These are phyloP conservation scores for Mrakiaceae sp. DNA, from an alignment of 1,284 basidiomycete species.

Conservation along the genomic window DNA sequence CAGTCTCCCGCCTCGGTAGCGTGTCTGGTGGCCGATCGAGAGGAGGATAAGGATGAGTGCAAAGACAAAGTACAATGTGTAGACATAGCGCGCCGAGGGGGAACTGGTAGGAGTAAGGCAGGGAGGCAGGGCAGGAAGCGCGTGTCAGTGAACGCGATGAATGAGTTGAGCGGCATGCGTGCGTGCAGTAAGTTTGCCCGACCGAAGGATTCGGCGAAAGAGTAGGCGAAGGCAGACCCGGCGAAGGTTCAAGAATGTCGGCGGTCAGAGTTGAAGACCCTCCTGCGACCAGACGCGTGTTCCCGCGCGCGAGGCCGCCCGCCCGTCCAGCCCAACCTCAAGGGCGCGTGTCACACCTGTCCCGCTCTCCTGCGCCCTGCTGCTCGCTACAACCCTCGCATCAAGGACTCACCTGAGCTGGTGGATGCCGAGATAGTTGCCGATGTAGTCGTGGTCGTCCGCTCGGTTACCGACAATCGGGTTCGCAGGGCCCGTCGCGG, in stretches of 20 bases:
- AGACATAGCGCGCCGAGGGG: conserved; percentile 32
- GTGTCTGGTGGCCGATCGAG: conserved; percentile 30
- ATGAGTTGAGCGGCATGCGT: neutral
- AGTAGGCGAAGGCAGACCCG: no score
- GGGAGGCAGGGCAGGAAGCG: neutral
- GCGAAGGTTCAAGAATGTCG: no score
- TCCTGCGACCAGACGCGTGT: no score
- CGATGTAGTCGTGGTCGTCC: conserved; percentile 26
- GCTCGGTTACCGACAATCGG: conserved; percentile 26
- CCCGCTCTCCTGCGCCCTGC: no score
- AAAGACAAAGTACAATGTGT: conserved; percentile 30
- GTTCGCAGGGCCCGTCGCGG: conserved; percentile 19
- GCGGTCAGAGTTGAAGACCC: no score
- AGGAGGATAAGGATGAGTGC: conserved; percentile 26
- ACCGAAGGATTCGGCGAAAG: neutral
- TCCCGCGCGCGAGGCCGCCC: no score
- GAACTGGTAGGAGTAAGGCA: conserved; percentile 19
- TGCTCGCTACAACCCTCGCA: no score
- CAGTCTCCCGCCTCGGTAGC: conserved; percentile 25
- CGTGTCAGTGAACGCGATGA: neutral
- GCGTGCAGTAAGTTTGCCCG: neutral
- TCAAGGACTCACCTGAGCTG: conserved; percentile 29
- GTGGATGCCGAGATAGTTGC: conserved; percentile 29
- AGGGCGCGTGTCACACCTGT: no score
- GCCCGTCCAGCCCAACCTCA: no score